These are phyloP conservation scores for Xylona heveae DNA, from an alignment of 495 filamentous ascomycete genomes.

Conservation along the genomic window DNA sequence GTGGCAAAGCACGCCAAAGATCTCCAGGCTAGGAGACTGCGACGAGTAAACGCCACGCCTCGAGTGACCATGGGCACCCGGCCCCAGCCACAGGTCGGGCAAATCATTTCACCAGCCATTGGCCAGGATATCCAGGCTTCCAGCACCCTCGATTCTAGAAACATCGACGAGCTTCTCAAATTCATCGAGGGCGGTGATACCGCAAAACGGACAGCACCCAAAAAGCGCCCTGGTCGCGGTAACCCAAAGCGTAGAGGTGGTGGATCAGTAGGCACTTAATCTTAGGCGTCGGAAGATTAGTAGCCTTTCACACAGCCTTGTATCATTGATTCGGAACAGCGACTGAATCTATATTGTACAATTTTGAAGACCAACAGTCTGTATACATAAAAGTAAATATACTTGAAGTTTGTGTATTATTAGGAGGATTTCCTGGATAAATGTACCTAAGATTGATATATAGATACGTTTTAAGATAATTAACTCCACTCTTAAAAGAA, in stretches of 20 bases:
- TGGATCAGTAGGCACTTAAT: too few species aligned
- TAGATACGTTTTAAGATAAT: too few species aligned
- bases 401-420: too few species aligned
- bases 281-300: too few species aligned
- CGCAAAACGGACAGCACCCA: conserved; percentile 33
- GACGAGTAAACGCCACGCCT: conserved; percentile 32
- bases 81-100: conserved; percentile 25
- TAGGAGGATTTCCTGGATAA: too few species aligned
- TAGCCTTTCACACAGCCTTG: too few species aligned
- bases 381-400: too few species aligned
- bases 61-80: conserved; percentile 30
- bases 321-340: too few species aligned
- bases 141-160: conserved; percentile 37
- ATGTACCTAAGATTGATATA: too few species aligned
- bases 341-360: too few species aligned
- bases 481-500: too few species aligned
- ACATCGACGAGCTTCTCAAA: conserved; percentile 67
- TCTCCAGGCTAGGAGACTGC: conserved; percentile 45
- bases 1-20: conserved; percentile 86
- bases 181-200: conserved; percentile 63
- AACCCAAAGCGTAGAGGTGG: conserved; percentile 55
- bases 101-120: conserved; percentile 12
- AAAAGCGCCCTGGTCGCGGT: conserved; percentile 43
- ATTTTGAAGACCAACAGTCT: too few species aligned
- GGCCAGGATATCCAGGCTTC: conserved; percentile 7